Percentiles rank a stretch among this genome's conserved stretches.
These are phyloP conservation scores for Wickerhamomyces pijperi DNA, from an alignment of 805 yeast species.

Conservation along the genomic window DNA sequence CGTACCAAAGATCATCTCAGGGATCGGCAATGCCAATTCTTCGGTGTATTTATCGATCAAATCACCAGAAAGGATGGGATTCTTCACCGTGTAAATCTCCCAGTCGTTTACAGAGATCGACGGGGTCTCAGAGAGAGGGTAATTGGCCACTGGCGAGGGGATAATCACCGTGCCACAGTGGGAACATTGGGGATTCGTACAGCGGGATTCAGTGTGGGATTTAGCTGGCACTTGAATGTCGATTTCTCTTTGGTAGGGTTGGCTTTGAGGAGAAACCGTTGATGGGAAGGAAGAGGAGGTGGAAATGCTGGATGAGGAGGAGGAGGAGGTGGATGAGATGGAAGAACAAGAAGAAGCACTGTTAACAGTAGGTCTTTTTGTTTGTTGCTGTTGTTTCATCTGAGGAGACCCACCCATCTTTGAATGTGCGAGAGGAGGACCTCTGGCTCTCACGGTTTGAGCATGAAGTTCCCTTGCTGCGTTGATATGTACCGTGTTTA, in stretches of 20 bases:
- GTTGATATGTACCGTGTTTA: slow-evolving; percentile 43
- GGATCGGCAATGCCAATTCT: slow-evolving; percentile 67
- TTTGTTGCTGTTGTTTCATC: no score
- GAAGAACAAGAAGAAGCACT: neutral
- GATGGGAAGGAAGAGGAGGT: slow-evolving; percentile 2
- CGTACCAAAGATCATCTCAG: slow-evolving; percentile 96
- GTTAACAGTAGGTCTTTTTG: neutral
- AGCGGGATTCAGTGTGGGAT: slow-evolving; percentile 20
- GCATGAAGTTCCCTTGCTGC: slow-evolving; percentile 56
- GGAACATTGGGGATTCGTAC: slow-evolving; percentile 36
- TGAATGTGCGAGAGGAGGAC: slow-evolving; percentile 13
- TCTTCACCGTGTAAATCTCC: slow-evolving; percentile 62
- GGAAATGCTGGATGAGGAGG: neutral
- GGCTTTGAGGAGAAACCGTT: neutral
- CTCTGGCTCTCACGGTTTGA: slow-evolving; percentile 23
- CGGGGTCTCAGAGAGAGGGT: slow-evolving; percentile 56
- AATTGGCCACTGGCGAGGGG: slow-evolving; percentile 62
- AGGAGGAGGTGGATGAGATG: neutral
- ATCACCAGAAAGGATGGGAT: slow-evolving; percentile 63
- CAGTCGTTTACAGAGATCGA: slow-evolving; percentile 64
- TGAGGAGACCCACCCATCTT: no score
- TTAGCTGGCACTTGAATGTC: slow-evolving; percentile 29
- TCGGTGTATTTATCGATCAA: slow-evolving; percentile 60
- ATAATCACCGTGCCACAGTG: slow-evolving; percentile 66
- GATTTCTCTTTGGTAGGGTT: no score